These are phyloP conservation scores for Neonectria sp. DNA, from an alignment of 2,329 filamentous ascomycete genomes.

Conservation along the genomic window DNA sequence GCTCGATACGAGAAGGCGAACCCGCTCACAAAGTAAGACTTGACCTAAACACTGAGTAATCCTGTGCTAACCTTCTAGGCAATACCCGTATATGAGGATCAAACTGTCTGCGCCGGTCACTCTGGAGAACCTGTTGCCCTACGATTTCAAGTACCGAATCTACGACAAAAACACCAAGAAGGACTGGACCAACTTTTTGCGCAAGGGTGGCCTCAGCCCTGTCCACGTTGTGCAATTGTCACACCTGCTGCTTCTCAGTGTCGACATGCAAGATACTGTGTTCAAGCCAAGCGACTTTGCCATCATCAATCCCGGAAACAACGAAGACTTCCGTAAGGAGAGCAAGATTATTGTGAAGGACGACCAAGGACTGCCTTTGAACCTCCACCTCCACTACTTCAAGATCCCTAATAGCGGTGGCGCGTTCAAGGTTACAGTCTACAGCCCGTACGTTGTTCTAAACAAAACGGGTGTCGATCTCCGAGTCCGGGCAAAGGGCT, in stretches of 20 bases:
- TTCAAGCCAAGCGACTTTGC: constrained; percentile 97
- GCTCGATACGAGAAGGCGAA: constrained; percentile 88
- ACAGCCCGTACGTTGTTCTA: constrained; percentile 93
- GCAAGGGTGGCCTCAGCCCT: constrained; percentile 96
- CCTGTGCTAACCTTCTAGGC: constrained; percentile 59
- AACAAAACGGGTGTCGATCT: constrained; percentile 96
- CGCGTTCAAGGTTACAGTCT: constrained; percentile 95
- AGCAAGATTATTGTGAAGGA: constrained; percentile 86
- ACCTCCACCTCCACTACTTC: constrained; percentile 91
- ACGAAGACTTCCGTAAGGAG: constrained; percentile 91
- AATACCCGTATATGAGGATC: constrained; percentile 95
- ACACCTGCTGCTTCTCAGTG: constrained; percentile 90
- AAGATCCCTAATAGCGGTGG: constrained; percentile 92
- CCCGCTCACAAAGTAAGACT: constrained; percentile 78
- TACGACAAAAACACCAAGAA: constrained; percentile 99
- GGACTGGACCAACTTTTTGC: constrained; percentile 98
- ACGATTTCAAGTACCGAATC: constrained; percentile 99
- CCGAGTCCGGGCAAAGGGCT: constrained; percentile 89
- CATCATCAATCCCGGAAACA: constrained; percentile 92
- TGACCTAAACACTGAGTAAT: neutral
- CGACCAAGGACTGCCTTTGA: constrained; percentile 82
- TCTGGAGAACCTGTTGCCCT: constrained; percentile 93
- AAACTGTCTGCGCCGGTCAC: constrained; percentile 94
- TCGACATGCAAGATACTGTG: constrained; percentile 96
- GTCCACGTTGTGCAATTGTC: constrained; percentile 98